Percentiles rank a stretch among this genome's conserved stretches.
Conservation (phyloP, 805 yeast species). For the Suhomyces canberraensis region DNA sequence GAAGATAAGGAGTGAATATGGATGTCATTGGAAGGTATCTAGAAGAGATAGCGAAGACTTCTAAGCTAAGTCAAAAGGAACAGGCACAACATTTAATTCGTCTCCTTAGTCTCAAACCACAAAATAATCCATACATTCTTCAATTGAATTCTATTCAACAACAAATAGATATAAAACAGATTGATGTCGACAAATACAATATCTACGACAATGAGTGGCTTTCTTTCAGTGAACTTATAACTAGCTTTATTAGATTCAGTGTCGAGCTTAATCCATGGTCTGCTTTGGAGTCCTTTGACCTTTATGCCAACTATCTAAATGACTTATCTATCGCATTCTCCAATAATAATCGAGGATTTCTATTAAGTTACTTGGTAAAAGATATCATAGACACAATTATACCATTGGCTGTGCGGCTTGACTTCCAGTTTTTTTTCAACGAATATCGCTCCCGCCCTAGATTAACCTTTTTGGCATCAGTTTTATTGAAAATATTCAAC, state of each 20-base stretch:
- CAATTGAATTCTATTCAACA: conserved; percentile 16
- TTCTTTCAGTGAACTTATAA: conserved; percentile 44
- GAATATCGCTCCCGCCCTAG: conserved; percentile 44
- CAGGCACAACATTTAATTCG: conserved; percentile 18
- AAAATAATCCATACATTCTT: conserved; percentile 21
- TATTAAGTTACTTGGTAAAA: conserved; percentile 34
- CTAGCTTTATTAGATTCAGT: conserved; percentile 46
- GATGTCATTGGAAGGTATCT: conserved; percentile 18
- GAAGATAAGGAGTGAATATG: too few species aligned
- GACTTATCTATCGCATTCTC: conserved; percentile 48
- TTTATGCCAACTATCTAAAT: conserved; percentile 46
- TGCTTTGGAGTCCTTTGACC: conserved; percentile 50
- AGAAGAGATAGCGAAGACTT: conserved; percentile 30
- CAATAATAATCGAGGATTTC: conserved; percentile 38
- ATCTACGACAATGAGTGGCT: conserved; percentile 38
- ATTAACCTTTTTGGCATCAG: conserved; percentile 48
- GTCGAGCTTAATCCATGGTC: conserved; percentile 55
- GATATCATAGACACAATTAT: conserved; percentile 37
- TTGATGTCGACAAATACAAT: conserved; percentile 21
- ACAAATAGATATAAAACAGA: conserved; percentile 10
- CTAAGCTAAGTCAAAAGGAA: conserved; percentile 17
- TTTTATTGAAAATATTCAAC: conserved; percentile 57
- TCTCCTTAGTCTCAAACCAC: conserved; percentile 25
- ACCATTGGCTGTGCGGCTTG: conserved; percentile 44
- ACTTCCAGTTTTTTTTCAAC: conserved; percentile 38